phyloP scores from a whole-genome alignment of 257 asterid species.

The Nicotiana sylvestris region DNA sequence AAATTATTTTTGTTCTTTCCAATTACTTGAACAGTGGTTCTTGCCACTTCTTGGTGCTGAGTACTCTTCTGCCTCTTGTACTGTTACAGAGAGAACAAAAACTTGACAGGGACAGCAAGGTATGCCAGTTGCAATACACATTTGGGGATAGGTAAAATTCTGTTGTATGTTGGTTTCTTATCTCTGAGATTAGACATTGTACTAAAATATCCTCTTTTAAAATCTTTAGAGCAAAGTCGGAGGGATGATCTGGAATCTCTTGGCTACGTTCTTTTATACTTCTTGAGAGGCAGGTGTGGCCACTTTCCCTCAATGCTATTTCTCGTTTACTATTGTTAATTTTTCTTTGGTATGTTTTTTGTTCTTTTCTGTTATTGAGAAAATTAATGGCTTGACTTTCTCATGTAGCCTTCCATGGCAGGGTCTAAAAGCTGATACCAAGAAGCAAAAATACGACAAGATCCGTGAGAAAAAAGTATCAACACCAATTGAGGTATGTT shows the following conservation, averaged over 20 bases:
- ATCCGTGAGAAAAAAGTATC: constrained; percentile 41
- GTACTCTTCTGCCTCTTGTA: not conserved
- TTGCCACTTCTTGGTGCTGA: constrained; percentile 5
- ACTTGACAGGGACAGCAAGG: constrained; percentile 17
- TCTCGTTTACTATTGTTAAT: not conserved
- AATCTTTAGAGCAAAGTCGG: constrained; percentile 40
- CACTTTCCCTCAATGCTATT: not conserved
- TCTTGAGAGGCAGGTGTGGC: constrained; percentile 39
- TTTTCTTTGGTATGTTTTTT: not conserved
- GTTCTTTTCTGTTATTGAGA: not conserved
- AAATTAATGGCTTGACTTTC: constrained; percentile 7
- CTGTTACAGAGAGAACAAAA: constrained; percentile 17
- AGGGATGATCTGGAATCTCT: constrained; percentile 51
- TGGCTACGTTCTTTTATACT: constrained; percentile 44
- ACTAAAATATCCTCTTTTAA: constrained; percentile 2
- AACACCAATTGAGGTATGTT: constrained; percentile 38
- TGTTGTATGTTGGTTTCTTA: not conserved
- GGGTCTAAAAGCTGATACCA: constrained; percentile 40
- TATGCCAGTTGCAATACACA: constrained; percentile 24
- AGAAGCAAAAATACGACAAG: constrained; percentile 40
- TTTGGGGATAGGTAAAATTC: constrained; percentile 18
- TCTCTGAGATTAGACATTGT: not conserved
- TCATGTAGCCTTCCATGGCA: constrained; percentile 41
- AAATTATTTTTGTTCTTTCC: not conserved
- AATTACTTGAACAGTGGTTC: not conserved